Base-by-base conservation (phyloP, 176 grass and related monocot genomes). In the Ampelocalamus luodianensis region DNA sequence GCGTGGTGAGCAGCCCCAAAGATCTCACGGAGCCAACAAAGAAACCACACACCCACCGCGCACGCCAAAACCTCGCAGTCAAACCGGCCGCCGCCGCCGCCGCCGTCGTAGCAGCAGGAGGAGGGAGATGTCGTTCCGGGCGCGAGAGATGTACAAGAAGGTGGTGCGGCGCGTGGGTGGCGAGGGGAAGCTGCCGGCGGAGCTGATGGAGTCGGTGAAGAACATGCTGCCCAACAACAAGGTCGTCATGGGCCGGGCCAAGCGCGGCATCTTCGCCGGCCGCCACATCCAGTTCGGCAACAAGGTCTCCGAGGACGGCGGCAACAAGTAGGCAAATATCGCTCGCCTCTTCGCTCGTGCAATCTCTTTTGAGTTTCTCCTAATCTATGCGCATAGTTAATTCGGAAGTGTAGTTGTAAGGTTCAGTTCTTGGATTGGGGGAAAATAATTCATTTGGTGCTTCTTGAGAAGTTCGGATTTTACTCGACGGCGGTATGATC, bases 241-340 rank as follows among this genome's bases (percentile, higher is more conserved):
- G 74, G 62, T 99, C 70, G 86, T 99, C 22, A 99, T 96, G 96
- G 91, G 88, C 4, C 84, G 96, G 15, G 96, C 96, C 42, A 88
- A 99, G 83, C 91, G 96, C 67, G 96, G 96, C 48, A 99, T 96
- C 89, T 99, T 89, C 81, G 91, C 96, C 43, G 96, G 93, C 10
- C 87, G 91, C 34, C 96, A 99, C 73, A 99, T 99, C 77, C 90
- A 73, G 84, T 99, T 94, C 70, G 96, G 96, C 27, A 99, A 99
- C 88, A 95, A 94, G 86, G 88, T 96, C 80, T 94, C 91, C 61
- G 96, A 95, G 77, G 93, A 98, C 53, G 96, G 96, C 8, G 96
- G 96, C 12, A 98, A 98, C 91, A 98, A 98, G 96, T 98, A 87
- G 86, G 90, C 36, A 56, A 22, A 26, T 54, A n/a, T 82, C 37